Evolutionary conservation across 257 asterid genomes (phyloP).

Genomic region (Nicotiana sylvestris): DNA sequence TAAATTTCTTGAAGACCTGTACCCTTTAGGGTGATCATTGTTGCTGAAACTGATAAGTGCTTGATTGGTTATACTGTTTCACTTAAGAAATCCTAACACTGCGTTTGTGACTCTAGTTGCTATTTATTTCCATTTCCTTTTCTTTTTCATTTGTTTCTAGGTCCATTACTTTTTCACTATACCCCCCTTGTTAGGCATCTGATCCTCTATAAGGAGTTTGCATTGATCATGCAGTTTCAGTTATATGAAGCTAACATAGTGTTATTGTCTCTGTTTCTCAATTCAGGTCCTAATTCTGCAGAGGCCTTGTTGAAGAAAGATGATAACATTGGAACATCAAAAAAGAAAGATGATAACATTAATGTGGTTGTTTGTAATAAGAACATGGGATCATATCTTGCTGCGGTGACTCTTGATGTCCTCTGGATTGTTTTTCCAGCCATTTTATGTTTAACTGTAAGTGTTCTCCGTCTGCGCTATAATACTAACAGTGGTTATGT

Average conservation of each 20-base stretch:
- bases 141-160: background rate
- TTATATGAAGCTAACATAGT: background rate
- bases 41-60: background rate
- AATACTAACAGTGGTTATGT: background rate
- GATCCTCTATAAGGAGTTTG: background rate
- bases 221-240: background rate
- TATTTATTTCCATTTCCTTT: background rate
- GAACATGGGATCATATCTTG: slow-evolving; percentile 36
- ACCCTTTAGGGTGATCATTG: background rate
- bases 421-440: slow-evolving; percentile 50
- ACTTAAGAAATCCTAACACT: background rate
- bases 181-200: background rate
- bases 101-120: background rate
- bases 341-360: slow-evolving; percentile 50
- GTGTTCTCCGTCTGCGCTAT: slow-evolving; percentile 23
- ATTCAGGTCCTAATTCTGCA: slow-evolving; percentile 27
- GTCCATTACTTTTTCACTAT: background rate
- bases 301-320: slow-evolving; percentile 40
- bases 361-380: slow-evolving; percentile 29
- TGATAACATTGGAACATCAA: slow-evolving; percentile 24
- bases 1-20: background rate
- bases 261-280: slow-evolving; percentile 4
- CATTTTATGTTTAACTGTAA: slow-evolving; percentile 65
- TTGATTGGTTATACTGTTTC: background rate
- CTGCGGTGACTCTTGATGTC: slow-evolving; percentile 46